phyloP scores from a whole-genome alignment of 129 eudicot species.

The Scalesia atractyloides region DNA sequence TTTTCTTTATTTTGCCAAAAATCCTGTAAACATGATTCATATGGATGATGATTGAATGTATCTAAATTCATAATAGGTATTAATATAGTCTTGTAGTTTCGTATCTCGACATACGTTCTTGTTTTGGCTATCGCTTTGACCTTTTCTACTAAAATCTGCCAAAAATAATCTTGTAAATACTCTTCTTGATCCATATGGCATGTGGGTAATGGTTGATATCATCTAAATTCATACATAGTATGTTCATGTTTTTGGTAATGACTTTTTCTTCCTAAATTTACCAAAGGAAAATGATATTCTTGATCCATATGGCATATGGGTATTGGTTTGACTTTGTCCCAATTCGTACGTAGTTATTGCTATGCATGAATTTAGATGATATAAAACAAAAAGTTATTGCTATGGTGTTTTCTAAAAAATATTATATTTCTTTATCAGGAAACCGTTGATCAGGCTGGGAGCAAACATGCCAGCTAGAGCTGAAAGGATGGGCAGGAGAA shows the following conservation, averaged over 20 bases:
- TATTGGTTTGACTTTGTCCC: constrained; percentile 2
- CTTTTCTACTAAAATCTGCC: constrained; percentile 15
- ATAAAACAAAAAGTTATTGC: too few species aligned
- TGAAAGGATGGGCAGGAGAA: constrained; percentile 72
- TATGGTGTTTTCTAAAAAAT: background rate
- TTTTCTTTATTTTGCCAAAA: background rate
- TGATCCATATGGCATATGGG: constrained; percentile 32
- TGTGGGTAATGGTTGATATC: constrained; percentile 14
- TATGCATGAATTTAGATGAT: too few species aligned
- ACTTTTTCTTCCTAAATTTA: constrained; percentile 17
- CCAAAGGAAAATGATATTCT: constrained; percentile 6
- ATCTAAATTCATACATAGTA: background rate
- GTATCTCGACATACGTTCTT: constrained; percentile 28
- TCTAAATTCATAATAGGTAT: background rate
- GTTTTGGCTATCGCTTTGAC: constrained; percentile 14
- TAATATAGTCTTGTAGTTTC: constrained; percentile 24
- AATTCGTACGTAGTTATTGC: background rate
- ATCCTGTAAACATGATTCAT: background rate
- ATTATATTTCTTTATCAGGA: constrained; percentile 44
- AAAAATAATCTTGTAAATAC: constrained; percentile 17
- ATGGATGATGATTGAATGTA: background rate
- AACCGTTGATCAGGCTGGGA: constrained; percentile 83
- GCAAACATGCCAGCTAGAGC: constrained; percentile 99
- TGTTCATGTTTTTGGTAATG: background rate
- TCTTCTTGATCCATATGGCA: constrained; percentile 34